Conservation (phyloP, 1,284 basidiomycete species). For the Ustilago loliicola region DNA sequence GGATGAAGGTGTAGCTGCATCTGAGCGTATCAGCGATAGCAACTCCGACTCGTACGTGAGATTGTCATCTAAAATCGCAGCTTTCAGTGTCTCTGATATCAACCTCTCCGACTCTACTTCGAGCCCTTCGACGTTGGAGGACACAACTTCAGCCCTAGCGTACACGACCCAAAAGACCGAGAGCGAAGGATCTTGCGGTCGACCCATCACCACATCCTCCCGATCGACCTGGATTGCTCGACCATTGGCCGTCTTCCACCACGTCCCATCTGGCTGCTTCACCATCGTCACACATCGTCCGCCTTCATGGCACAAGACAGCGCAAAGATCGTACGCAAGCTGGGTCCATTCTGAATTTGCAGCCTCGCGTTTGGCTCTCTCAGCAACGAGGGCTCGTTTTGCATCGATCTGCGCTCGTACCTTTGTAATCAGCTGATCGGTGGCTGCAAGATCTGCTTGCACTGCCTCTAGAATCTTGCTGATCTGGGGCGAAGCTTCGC, state of each 20-base stretch:
- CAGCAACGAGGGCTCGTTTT: conserved; percentile 27
- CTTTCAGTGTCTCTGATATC: conserved; percentile 26
- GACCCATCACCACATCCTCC: conserved; percentile 42
- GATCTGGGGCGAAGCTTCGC: conserved; percentile 41
- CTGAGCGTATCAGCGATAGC: conserved; percentile 46
- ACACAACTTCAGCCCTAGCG: conserved; percentile 14
- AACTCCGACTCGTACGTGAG: conserved; percentile 51
- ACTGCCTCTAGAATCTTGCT: conserved; percentile 28
- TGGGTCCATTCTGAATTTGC: conserved; percentile 43
- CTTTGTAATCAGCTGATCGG: conserved; percentile 32
- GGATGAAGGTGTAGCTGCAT: conserved; percentile 35
- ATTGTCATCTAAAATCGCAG: conserved; percentile 47
- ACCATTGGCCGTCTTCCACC: conserved; percentile 39
- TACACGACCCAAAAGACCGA: conserved; percentile 49
- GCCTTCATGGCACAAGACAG: conserved; percentile 40
- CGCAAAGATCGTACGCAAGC: conserved; percentile 42
- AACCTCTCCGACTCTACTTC: conserved; percentile 8
- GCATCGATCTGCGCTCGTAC: conserved; percentile 29
- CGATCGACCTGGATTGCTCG: conserved; percentile 9
- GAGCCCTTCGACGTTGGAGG: neutral
- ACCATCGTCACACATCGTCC: conserved; percentile 25
- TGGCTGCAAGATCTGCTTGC: conserved; percentile 27
- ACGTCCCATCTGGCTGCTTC: conserved; percentile 34
- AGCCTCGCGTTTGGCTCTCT: conserved; percentile 36
- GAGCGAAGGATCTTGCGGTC: conserved; percentile 23